Evolutionary conservation across 1,284 basidiomycete genomes (phyloP).

Genomic region (Microbotryum saponariae): DNA sequence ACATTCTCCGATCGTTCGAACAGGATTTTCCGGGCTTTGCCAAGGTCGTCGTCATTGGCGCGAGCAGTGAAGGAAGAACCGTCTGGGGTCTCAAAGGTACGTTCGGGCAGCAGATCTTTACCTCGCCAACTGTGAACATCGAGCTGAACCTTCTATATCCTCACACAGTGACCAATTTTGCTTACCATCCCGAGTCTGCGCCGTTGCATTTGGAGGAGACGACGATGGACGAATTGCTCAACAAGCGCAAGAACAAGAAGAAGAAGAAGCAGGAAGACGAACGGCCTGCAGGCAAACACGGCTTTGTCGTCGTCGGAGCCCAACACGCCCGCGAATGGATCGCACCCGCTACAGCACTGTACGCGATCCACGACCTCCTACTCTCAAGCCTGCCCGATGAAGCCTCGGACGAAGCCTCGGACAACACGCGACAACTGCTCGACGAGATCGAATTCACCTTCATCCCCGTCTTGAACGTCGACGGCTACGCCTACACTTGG

Average conservation of each 20-base stretch:
- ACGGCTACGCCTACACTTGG: conserved; percentile 66
- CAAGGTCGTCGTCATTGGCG: conserved; percentile 17
- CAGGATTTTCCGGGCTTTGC: conserved; percentile 18
- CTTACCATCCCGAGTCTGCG: no score
- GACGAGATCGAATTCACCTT: conserved; percentile 63
- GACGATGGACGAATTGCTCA: conserved; percentile 1
- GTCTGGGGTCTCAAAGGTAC: conserved; percentile 15
- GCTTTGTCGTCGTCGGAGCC: conserved; percentile 64
- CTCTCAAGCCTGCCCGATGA: conserved; percentile 46
- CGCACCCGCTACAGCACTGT: conserved; percentile 63
- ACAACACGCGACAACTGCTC: conserved; percentile 49
- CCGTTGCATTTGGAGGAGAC: no score
- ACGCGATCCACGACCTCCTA: conserved; percentile 62
- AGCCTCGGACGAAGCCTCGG: conserved; percentile 38
- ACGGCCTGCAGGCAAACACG: conserved; percentile 22
- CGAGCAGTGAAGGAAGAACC: conserved; percentile 23
- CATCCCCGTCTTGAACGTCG: conserved; percentile 71
- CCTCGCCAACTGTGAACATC: no score
- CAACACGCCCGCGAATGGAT: conserved; percentile 84
- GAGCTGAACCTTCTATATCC: no score
- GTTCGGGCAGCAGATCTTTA: no score
- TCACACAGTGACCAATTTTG: no score
- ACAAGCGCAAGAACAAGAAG: conserved; percentile 6
- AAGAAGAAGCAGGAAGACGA: conserved; percentile 6
- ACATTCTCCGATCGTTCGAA: conserved; percentile 16